Conservation (phyloP, 208 protist species). For the Naegleria lovaniensis region DNA sequence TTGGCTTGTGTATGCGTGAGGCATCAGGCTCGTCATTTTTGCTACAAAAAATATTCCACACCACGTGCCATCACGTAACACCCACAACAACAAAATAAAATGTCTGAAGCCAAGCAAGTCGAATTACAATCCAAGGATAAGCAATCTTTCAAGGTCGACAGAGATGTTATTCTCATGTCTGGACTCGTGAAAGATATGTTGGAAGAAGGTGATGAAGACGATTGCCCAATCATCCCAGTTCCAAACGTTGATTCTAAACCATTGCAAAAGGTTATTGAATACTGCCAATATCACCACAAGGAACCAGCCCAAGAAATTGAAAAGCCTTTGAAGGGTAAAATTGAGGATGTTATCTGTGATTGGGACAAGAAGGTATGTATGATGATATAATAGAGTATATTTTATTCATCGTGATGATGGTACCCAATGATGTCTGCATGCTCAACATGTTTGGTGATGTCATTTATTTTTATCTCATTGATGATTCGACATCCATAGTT, state of each 20-base stretch:
- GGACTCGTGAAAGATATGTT: slow-evolving; percentile 78
- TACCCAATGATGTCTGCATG: too few relatives aligned
- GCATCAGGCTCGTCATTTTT: too few relatives aligned
- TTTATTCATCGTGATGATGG: slow-evolving; percentile 45
- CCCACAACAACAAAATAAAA: neutral
- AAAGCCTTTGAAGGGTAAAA: slow-evolving; percentile 71
- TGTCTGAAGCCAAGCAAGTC: slow-evolving; percentile 61
- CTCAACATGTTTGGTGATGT: too few relatives aligned
- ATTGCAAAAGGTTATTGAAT: slow-evolving; percentile 77
- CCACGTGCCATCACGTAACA: neutral
- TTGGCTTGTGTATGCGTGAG: too few relatives aligned
- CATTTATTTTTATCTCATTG: too few relatives aligned
- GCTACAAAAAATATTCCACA: too few relatives aligned
- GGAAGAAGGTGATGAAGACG: slow-evolving; percentile 59
- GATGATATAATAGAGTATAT: slow-evolving; percentile 70
- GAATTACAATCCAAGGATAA: slow-evolving; percentile 75
- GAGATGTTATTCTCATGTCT: slow-evolving; percentile 73
- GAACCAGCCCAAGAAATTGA: slow-evolving; percentile 68
- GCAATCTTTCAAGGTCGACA: slow-evolving; percentile 59
- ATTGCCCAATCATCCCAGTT: slow-evolving; percentile 73
- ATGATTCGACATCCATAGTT: too few relatives aligned
- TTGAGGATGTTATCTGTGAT: slow-evolving; percentile 68
- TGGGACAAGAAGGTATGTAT: slow-evolving; percentile 61
- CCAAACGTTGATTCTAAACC: slow-evolving; percentile 77
- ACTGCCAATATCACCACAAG: slow-evolving; percentile 80